These are phyloP conservation scores for Ampelocalamus luodianensis DNA, from an alignment of 176 grass and related monocot species.

Conservation along the genomic window DNA sequence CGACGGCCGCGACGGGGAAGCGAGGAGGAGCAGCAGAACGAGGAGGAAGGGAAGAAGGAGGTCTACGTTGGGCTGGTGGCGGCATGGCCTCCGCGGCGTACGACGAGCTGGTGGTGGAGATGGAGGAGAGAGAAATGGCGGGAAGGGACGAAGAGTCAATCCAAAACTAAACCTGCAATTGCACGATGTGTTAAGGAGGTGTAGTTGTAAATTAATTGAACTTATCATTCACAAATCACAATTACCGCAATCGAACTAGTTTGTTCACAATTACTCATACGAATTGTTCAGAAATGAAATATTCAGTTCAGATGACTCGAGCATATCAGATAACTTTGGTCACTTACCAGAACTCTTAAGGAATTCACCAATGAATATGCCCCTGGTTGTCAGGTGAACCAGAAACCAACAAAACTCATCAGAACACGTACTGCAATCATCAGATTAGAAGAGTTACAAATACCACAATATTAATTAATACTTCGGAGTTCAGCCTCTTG, in stretches of 20 bases:
- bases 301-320: background rate
- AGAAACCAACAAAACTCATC: background rate
- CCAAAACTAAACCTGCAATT: constrained; percentile 17
- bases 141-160: constrained; percentile 8
- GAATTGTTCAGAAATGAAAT: background rate
- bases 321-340: background rate
- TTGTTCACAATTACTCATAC: background rate
- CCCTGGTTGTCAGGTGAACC: background rate
- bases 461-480: constrained; percentile 3
- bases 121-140: constrained; percentile 15
- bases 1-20: constrained; percentile 27
- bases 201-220: background rate
- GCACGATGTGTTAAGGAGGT: background rate
- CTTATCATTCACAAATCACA: background rate
- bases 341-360: background rate
- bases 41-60: constrained; percentile 56
- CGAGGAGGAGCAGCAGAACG: constrained; percentile 53
- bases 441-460: background rate
- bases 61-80: constrained; percentile 43
- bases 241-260: background rate
- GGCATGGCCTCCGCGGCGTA: constrained; percentile 49
- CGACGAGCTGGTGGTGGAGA: constrained; percentile 53
- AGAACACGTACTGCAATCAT: background rate
- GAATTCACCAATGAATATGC: background rate
- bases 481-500: constrained; percentile 36